Conservation (phyloP, 2,329 filamentous ascomycete genomes). For the Ophiosphaerella herpotricha region DNA sequence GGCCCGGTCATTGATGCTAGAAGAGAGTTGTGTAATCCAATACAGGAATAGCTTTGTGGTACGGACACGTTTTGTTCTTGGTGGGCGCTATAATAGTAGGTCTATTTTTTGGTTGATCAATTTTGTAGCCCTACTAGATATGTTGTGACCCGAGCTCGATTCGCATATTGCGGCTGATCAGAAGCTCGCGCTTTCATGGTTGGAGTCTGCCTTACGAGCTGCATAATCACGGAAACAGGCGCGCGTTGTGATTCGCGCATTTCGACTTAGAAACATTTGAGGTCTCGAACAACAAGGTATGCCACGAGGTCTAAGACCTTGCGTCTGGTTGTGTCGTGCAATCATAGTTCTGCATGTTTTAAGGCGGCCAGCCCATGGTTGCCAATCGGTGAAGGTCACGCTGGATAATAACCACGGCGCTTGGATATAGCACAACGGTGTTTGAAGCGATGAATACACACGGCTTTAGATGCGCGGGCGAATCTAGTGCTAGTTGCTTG, state of each 20-base stretch:
- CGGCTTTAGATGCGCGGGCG: conserved; percentile 5
- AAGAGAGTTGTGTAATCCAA: not conserved
- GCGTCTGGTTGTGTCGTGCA: conserved; percentile 12
- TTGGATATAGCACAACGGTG: conserved; percentile 18
- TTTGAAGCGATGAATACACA: conserved; percentile 12
- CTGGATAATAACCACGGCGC: conserved; percentile 20
- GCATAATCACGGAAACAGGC: conserved; percentile 27
- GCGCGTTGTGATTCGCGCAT: conserved; percentile 17
- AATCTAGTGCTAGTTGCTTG: conserved; percentile 8
- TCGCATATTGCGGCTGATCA: conserved; percentile 14
- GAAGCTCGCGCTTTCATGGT: conserved; percentile 9
- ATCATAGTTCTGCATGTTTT: conserved; percentile 14
- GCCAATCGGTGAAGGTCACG: conserved; percentile 18
- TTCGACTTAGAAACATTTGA: conserved; percentile 16
- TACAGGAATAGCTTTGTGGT: not conserved
- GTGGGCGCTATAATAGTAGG: conserved; percentile 2
- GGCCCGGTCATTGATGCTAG: not conserved
- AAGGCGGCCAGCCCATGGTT: conserved; percentile 13
- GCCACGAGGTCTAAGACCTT: conserved; percentile 31
- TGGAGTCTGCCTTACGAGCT: conserved; percentile 28
- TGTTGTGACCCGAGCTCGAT: conserved; percentile 17
- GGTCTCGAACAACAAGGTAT: conserved; percentile 24
- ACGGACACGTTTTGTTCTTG: not conserved
- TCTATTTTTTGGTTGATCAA: conserved; percentile 17
- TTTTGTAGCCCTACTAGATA: conserved; percentile 13